Percentiles rank a stretch among this genome's conserved stretches.
Evolutionary conservation across 176 grass and related monocot genomes (phyloP).

Genomic region (Oryza longistaminata): DNA sequence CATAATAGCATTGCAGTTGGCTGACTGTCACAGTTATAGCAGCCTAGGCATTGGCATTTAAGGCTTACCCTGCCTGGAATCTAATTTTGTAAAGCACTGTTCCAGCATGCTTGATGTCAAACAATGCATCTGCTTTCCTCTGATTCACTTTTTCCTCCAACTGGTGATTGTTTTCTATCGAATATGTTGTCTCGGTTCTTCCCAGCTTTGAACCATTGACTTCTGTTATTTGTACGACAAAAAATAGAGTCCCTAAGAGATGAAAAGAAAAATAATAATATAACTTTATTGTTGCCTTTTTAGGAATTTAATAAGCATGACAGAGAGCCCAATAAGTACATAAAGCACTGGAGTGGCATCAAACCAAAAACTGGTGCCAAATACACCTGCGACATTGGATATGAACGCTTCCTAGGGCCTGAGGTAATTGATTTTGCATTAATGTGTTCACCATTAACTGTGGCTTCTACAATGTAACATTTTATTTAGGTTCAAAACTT

Average conservation of each 20-base stretch:
- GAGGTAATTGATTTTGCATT: slow-evolving; percentile 59
- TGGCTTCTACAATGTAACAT: not conserved
- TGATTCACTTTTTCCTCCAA: not conserved
- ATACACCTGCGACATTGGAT: slow-evolving; percentile 89
- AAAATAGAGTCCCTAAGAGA: not conserved
- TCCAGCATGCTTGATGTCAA: not conserved
- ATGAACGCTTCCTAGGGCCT: slow-evolving; percentile 95
- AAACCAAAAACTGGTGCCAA: slow-evolving; percentile 83
- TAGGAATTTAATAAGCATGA: slow-evolving; percentile 99
- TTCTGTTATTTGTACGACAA: not conserved
- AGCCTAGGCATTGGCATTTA: not conserved
- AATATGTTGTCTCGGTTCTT: not conserved
- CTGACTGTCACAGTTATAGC: not conserved
- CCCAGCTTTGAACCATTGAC: not conserved
- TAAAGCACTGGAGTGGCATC: slow-evolving; percentile 76
- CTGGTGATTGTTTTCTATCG: not conserved
- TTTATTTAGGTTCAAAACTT: not conserved
- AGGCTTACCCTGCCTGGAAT: not conserved
- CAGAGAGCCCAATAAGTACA: slow-evolving; percentile 81
- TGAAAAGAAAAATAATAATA: not conserved
- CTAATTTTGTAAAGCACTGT: not conserved
- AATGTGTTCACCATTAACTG: not conserved
- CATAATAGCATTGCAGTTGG: not conserved
- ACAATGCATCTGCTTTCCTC: not conserved
- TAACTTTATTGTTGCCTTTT: slow-evolving; percentile 27